phyloP scores from a whole-genome alignment of 108 stramenopile species.

The Pelagomonas calceolata region DNA sequence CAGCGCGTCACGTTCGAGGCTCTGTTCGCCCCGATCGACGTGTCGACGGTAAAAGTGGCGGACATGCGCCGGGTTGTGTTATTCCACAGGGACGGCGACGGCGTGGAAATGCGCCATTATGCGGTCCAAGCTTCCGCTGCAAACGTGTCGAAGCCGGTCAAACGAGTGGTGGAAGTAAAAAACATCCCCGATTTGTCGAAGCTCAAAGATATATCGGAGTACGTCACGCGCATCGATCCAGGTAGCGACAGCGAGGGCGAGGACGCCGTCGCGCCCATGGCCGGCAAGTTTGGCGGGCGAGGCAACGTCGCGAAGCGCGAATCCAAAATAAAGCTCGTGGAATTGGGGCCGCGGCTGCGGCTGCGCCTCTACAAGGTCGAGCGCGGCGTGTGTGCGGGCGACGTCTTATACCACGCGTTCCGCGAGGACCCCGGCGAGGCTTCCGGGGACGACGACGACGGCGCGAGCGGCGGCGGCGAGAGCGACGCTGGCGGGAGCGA shows the following conservation, averaged over 20 bases:
- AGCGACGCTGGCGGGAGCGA: too few species aligned
- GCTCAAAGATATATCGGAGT: conserved; percentile 88
- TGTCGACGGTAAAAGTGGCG: conserved; percentile 70
- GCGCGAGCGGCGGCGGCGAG: too few species aligned
- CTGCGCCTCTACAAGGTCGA: conserved; percentile 87
- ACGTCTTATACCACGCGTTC: conserved; percentile 94
- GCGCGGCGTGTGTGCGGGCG: conserved; percentile 76
- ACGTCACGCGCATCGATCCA: conserved; percentile 50
- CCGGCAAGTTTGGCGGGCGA: conserved; percentile 65
- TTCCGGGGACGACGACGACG: conserved; percentile 24
- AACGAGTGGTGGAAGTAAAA: conserved; percentile 65
- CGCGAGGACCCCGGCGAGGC: conserved; percentile 1
- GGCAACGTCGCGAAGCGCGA: conserved; percentile 69
- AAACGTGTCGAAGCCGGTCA: conserved; percentile 78
- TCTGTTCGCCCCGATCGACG: conserved; percentile 98
- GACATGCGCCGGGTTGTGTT: conserved; percentile 92
- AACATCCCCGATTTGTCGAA: conserved; percentile 80
- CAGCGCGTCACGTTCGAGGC: conserved; percentile 96
- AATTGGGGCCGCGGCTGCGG: conserved; percentile 85
- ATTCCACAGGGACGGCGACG: conserved; percentile 54
- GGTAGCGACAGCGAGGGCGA: conserved; percentile 67
- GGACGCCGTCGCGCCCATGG: conserved; percentile 61
- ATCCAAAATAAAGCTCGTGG: conserved; percentile 83
- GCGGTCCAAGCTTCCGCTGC: conserved; percentile 90
- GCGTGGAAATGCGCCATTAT: conserved; percentile 87